Evolutionary conservation across 495 filamentous ascomycete genomes (phyloP), one percentile per base, ranked within the genome.

Genomic region (Podospora bellae-mahoneyi): DNA sequence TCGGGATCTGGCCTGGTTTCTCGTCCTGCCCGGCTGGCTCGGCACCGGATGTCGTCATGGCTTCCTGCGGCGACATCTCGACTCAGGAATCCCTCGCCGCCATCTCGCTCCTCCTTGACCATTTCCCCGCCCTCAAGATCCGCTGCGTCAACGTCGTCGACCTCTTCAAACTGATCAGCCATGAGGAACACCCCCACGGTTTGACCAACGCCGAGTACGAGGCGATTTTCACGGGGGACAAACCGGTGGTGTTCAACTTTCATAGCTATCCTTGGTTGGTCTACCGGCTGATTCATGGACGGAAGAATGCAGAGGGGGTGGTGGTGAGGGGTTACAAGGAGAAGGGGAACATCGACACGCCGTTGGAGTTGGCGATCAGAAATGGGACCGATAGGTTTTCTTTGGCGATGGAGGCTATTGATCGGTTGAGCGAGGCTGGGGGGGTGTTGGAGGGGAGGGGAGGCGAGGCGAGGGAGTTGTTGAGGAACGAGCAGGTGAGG

Each of bases 281-380:
- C 54, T 88, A 91, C 78, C 83, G 89, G 28, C 75, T 92, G 66
- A 88, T 88, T 1, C 91, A 91, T 79, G 89, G 89, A 79, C 86
- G 88, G 0, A 84, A 84, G 0, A 88, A 87, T 16, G 83, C 83
- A 64, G n/a, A 56, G 44, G 84, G 87, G 69, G 87, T 91, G 63
- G 88, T 90, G 71, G 89, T 91, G n/a, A 80, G 87, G 27, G 90
- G 88, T 0, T 91, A 91, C 79, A 86, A 83, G 72, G 89, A 91
- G 83, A 91, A 91, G 83, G 89, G 89, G 55, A 91, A 91, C 70
- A 92, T 91, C 73, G 88, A 92, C 74, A 91, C 89, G 0, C 89
- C 89, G 4, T 85, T 91, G 39, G 88, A 91, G 75, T 77, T 92
- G 54, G 89, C 89, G 10, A 86, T 91, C 73, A 81, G 89, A 62